Evolutionary conservation across 1,284 basidiomycete genomes (phyloP), one percentile per base, ranked within the genome.

Genomic region (Tilletia caries): DNA sequence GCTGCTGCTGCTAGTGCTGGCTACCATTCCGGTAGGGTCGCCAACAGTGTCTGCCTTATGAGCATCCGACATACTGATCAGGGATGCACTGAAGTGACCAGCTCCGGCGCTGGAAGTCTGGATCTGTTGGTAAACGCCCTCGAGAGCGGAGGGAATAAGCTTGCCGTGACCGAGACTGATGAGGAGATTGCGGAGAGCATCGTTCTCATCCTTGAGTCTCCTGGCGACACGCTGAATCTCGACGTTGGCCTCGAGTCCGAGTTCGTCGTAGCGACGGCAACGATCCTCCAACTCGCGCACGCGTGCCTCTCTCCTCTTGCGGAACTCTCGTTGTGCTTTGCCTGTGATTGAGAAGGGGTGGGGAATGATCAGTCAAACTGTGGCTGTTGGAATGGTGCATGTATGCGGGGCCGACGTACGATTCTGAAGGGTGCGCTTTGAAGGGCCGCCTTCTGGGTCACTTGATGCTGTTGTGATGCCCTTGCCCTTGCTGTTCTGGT

Each of bases 191-290:
- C 75, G 74, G 60, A 80, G 70, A 25, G 77, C 77, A 52, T 80
- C 79, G 72, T 80, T 80, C 70, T 80, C 79, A 23, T 80, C 77
- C 66, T 79, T 80, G 67, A 79, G 75, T 8, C 72, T 68, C 46
- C 70, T 68, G 32, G 79, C 77, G 0, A 78, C 71, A 46, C 71
- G 75, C 68, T 80, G 79, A 25, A 80, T 73, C 67, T 79, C 77
- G 15, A 71, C 50, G 69, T 80, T 80, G 73, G 79, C 77, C 68
- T 80, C 79, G 37, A 80, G 68, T 52, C 79, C 77, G 75, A 79
- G 78, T 71, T 80, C 75, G 46, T 80, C 77, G 68, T 76, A 80
- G 23, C 79, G 73, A 34, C 79, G 70, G 68, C 76, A 77, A 70
- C 77, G 70, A 67, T 79, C 79, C 65, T 80, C 79, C 62, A 80